A percentile compares a stretch with the other conserved stretches of the same genome.
phyloP scores from a whole-genome alignment of 2,329 filamentous ascomycete species.

The Zalaria obscura region DNA sequence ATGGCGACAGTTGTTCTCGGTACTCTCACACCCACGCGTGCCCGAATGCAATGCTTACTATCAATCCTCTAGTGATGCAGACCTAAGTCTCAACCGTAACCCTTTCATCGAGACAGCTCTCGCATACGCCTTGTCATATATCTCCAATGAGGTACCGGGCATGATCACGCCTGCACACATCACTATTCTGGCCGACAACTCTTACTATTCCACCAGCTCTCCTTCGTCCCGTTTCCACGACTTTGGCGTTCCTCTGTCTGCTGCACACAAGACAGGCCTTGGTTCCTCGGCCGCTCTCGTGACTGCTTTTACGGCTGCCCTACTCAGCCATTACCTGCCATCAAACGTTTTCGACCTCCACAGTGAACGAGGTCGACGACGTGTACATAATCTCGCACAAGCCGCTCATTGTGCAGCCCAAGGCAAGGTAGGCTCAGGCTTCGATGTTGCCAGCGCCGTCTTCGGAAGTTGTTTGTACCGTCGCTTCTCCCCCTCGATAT shows the following conservation, averaged over 20 bases:
- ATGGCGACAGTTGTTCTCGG: background rate
- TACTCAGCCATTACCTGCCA: conserved; percentile 64
- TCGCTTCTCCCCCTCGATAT: conserved; percentile 72
- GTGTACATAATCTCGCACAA: conserved; percentile 85
- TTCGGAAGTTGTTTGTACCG: conserved; percentile 85
- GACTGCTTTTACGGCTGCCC: conserved; percentile 65
- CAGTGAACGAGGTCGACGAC: conserved; percentile 38
- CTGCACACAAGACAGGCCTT: conserved; percentile 88
- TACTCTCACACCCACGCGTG: background rate
- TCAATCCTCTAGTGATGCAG: conserved; percentile 16
- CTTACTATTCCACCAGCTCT: conserved; percentile 76
- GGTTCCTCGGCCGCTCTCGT: conserved; percentile 91
- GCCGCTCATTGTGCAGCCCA: conserved; percentile 90
- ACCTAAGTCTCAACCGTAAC: conserved; percentile 44
- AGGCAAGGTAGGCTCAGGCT: conserved; percentile 90
- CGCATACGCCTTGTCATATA: conserved; percentile 75
- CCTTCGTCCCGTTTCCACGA: conserved; percentile 50
- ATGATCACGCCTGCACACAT: conserved; percentile 56
- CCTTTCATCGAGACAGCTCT: conserved; percentile 88
- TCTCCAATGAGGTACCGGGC: conserved; percentile 35
- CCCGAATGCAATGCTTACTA: conserved; percentile 7
- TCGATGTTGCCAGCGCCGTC: conserved; percentile 86
- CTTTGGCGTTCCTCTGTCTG: conserved; percentile 60
- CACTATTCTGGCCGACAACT: conserved; percentile 84
- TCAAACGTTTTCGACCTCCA: conserved; percentile 39